A percentile compares a stretch with the other conserved stretches of the same genome.
These are phyloP conservation scores for Stereocaulon alpinum DNA, from an alignment of 495 filamentous ascomycete species.

Conservation along the genomic window DNA sequence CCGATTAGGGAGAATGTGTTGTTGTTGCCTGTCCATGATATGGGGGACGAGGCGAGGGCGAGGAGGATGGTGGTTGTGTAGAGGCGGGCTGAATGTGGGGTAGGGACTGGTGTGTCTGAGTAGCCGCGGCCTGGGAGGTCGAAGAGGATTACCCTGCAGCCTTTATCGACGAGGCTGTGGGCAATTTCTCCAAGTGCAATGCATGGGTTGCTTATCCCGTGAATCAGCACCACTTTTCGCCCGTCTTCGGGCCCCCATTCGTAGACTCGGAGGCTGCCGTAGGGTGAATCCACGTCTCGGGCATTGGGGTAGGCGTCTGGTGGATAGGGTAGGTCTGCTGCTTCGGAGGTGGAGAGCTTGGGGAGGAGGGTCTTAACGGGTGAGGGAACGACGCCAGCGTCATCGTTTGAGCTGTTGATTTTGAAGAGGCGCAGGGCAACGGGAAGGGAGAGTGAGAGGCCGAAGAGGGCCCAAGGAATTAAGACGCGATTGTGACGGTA, in stretches of 20 bases:
- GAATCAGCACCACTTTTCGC: conserved; percentile 67
- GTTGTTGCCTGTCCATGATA: conserved; percentile 53
- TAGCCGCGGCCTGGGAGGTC: conserved; percentile 69
- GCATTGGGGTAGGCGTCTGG: conserved; percentile 63
- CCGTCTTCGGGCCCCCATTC: conserved; percentile 84
- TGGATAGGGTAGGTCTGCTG: conserved; percentile 53
- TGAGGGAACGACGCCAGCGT: conserved; percentile 28
- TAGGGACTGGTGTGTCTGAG: conserved; percentile 54
- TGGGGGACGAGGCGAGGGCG: conserved; percentile 55
- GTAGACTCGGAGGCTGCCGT: conserved; percentile 72
- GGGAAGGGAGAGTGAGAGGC: background rate
- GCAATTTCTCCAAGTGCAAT: conserved; percentile 49
- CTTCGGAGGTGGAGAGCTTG: conserved; percentile 37
- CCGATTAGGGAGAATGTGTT: conserved; percentile 60
- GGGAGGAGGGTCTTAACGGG: conserved; percentile 38
- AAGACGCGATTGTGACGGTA: background rate
- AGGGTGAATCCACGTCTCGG: conserved; percentile 64
- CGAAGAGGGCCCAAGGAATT: background rate
- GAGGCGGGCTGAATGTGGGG: conserved; percentile 62
- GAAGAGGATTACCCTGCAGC: conserved; percentile 76
- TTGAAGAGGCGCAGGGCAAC: conserved; percentile 6
- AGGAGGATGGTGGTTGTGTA: conserved; percentile 67
- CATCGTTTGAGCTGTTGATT: conserved; percentile 3
- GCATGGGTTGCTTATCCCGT: conserved; percentile 80
- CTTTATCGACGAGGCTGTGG: conserved; percentile 55